Base-by-base conservation (phyloP, 208 protist genomes). In the Balamuthia mandrillaris region DNA sequence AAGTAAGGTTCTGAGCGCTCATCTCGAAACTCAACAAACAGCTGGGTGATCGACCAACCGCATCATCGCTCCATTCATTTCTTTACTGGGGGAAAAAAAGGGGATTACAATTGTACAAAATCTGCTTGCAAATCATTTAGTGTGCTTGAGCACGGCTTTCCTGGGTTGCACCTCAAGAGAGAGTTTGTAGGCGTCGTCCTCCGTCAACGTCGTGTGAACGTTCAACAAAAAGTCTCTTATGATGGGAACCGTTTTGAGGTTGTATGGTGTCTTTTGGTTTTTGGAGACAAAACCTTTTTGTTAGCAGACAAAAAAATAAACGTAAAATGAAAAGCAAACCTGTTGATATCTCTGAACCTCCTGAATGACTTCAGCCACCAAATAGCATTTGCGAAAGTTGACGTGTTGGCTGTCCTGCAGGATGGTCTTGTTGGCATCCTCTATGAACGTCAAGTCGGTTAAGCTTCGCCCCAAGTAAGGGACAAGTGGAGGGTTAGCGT, bases 331-430 rank as follows among this genome's bases (percentile, higher is more conserved):
- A 21, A 21, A 66, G 16, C 12, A 70, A 29, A 29, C 7, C 14
- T 41, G 61, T n/a, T 14, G 21, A 41, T 51, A 78, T 58, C 77
- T 21, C 60, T 84, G 77, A 24, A 84, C 54, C 39, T 84, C 54
- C 27, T 84, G 77, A 7, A 84, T 84, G 24, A 84, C 56, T 27
- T 84, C 77, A 12, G 77, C 77, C n/a, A 84, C 77, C 3, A 84
- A 42, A 27, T 84, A 84, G 42, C 77, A 84, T 41, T 84, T 84
- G 68, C 77, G 77, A 45, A 84, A 84, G 77, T 84, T 63, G 27
- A 84, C 60, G 60, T 84, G 77, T 14, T 68, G 47, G 35, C 54
- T 84, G 0, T 51, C 10, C 18, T 33, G 63, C 9, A 84, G 63
- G 39, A 51, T 41, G 16, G 68, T 84, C 52, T 68, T 84, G 56